Conservation (phyloP, 1,139 yeast genomes). For the Kodamaea anthophila region DNA sequence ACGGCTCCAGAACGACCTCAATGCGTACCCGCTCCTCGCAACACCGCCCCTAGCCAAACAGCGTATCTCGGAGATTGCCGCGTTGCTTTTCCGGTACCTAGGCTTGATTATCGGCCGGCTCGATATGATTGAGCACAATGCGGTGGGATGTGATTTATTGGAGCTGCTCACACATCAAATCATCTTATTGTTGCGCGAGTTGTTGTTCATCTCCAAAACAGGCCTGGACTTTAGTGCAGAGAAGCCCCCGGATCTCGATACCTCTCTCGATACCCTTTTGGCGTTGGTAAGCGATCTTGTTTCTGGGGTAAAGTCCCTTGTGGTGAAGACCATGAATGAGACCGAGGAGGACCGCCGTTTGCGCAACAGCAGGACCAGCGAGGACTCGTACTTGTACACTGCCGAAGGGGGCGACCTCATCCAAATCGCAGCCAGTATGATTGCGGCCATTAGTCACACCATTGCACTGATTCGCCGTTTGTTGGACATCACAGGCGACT, state of each 20-base stretch:
- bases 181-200: constrained; percentile 56
- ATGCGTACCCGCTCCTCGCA: constrained; percentile 37
- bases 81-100: constrained; percentile 62
- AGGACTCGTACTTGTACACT: constrained; percentile 46
- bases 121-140: constrained; percentile 69
- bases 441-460: constrained; percentile 48
- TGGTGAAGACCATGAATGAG: constrained; percentile 46
- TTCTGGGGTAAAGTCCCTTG: constrained; percentile 56
- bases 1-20: constrained; percentile 34
- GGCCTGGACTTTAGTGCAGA: constrained; percentile 39
- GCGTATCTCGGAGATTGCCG: constrained; percentile 70
- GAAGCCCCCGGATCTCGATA: constrained; percentile 45
- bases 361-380: constrained; percentile 2
- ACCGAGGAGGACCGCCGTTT: constrained; percentile 17
- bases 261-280: constrained; percentile 50
- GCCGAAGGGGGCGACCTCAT: constrained; percentile 63
- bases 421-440: constrained; percentile 58
- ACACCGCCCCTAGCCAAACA: constrained; percentile 64
- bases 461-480: constrained; percentile 38
- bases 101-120: constrained; percentile 67
- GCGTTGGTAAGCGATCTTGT: constrained; percentile 63
- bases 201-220: constrained; percentile 56
- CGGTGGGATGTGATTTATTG: constrained; percentile 59
- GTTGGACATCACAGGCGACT: constrained; percentile 61
- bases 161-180: constrained; percentile 66